Evolutionary conservation across 1,284 basidiomycete genomes (phyloP).

Genomic region (Anthracocystis setariae): DNA sequence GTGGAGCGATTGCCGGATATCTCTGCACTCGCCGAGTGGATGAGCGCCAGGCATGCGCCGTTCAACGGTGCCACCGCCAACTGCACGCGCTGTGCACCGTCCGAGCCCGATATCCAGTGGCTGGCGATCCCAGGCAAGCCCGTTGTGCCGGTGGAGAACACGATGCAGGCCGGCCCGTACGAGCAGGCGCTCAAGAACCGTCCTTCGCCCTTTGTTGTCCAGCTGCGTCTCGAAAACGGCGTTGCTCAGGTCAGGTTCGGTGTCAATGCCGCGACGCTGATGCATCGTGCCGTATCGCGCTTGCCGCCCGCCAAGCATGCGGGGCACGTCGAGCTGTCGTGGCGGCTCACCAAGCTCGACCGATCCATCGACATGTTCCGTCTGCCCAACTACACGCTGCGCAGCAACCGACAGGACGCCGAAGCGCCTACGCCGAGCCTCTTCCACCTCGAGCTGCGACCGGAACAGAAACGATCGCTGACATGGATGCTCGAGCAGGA

Average conservation of each 20-base stretch:
- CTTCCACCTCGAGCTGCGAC: constrained; percentile 76
- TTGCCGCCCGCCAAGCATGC: constrained; percentile 73
- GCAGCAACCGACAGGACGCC: constrained; percentile 81
- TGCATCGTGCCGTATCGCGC: constrained; percentile 85
- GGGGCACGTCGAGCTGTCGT: constrained; percentile 72
- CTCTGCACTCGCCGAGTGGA: constrained; percentile 40
- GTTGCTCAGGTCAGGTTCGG: constrained; percentile 81
- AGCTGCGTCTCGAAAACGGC: constrained; percentile 77
- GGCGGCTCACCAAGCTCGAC: constrained; percentile 83
- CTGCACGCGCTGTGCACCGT: constrained; percentile 82
- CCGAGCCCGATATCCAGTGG: constrained; percentile 81
- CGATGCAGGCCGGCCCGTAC: constrained; percentile 55
- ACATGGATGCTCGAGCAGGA: constrained; percentile 93
- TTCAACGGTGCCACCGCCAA: constrained; percentile 53
- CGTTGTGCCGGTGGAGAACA: constrained; percentile 54
- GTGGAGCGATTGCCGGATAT: constrained; percentile 52
- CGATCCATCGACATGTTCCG: constrained; percentile 70
- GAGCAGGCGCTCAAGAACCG: constrained; percentile 81
- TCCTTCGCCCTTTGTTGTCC: constrained; percentile 86
- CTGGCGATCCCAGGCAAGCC: constrained; percentile 58
- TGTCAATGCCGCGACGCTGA: constrained; percentile 84
- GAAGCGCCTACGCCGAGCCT: constrained; percentile 80
- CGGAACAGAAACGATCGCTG: constrained; percentile 87
- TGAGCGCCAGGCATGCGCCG: constrained; percentile 31
- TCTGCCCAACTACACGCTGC: constrained; percentile 74